Evolutionary conservation across 1,139 yeast species (phyloP), one percentile per base, ranked within the genome.

Genomic region (Geotrichum siamense): DNA sequence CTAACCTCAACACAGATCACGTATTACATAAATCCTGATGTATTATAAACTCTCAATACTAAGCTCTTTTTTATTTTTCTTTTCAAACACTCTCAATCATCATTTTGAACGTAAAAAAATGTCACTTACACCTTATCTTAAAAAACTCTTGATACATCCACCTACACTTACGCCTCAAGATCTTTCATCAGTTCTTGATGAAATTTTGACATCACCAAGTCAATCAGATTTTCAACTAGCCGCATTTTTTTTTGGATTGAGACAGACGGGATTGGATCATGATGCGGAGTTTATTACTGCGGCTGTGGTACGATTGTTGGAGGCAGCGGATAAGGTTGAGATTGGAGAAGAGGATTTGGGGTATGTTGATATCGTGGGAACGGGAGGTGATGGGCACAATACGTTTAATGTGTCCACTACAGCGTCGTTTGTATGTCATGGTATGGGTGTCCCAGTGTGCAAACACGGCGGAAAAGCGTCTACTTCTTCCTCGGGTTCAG

Each of bases 391-490:
- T 59, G 96, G 96, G 2, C 96, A 91, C 60, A 82, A 91, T 60
- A 91, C 98, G 0, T 91, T 91, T 65, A 91, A 91, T 58, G 98
- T 91, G 1, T 83, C 95, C 6, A 91, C 98, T 0, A 85, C 96
- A 1, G 72, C 96, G 1, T 96, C 96, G 0, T 86, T 91, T 43
- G 87, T 91, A 3, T 94, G 89, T 0, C 85, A 96, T 0, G 98
- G 98, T 3, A 82, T 85, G 70, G 87, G 87, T 0, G 63, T 87
- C 41, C 75, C 76, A 21, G 79, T 89, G 15, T 85, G 95, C 61
- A 89, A 78, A 58, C 98, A 91, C 61, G 98, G 98, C 20, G 97
- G 97, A 20, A 91, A 91, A 57, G 97, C 98, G 0, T 79, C 95
- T 0, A 87, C 97, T 0, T 85, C 96, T 0, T 64, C 83, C 1